Evolutionary conservation across 306 rosid genomes (phyloP).

Genomic region (Cyclanthera cordifolia): DNA sequence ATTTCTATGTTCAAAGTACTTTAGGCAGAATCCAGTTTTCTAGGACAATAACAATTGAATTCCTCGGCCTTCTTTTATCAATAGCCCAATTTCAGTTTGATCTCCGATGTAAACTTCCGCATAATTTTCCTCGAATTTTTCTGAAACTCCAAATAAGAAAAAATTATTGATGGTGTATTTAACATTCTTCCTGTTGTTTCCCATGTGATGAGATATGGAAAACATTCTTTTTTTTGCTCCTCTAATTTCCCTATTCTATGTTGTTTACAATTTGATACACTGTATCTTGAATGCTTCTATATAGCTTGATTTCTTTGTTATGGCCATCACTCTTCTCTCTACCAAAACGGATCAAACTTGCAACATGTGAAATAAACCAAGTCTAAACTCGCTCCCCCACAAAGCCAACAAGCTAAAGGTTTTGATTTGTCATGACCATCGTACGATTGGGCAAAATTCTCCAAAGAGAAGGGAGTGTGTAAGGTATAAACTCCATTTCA

Average conservation of each 20-base stretch:
- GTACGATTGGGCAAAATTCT: not conserved
- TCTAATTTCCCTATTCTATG: not conserved
- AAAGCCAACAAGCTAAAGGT: too few relatives aligned
- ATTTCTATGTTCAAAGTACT: not conserved
- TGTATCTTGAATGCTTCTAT: not conserved
- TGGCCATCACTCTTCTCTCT: too few relatives aligned
- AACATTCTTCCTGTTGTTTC: not conserved
- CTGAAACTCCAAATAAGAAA: not conserved
- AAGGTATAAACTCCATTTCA: too few relatives aligned
- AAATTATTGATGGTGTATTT: not conserved
- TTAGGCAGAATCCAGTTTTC: not conserved
- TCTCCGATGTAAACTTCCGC: not conserved
- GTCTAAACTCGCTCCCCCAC: too few relatives aligned
- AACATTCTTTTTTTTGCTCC: not conserved
- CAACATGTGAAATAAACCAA: too few relatives aligned
- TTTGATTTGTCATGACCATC: not conserved
- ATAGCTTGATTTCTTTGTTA: not conserved
- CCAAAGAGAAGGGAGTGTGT: not conserved
- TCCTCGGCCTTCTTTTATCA: not conserved
- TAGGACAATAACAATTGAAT: not conserved
- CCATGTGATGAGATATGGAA: not conserved
- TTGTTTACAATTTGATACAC: not conserved
- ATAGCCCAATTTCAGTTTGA: not conserved
- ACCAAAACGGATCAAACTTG: too few relatives aligned
- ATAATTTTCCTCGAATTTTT: not conserved